phyloP scores from a whole-genome alignment of 2,329 filamentous ascomycete genomes.

The Fusarium solani-melongenae region DNA sequence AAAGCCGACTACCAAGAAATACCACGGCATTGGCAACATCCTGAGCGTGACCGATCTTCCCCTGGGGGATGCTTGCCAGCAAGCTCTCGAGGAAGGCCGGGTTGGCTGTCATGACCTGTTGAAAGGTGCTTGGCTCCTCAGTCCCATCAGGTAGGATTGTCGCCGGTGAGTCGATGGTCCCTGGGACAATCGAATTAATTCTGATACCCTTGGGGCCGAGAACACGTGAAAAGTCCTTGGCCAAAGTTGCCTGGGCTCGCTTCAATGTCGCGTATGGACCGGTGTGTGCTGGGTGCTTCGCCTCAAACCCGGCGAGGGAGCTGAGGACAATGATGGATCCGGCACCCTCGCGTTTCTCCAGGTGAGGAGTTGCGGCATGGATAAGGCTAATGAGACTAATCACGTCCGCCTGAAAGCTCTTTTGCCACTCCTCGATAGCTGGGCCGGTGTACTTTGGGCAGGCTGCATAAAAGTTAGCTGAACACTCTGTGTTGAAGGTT shows the following conservation, averaged over 20 bases:
- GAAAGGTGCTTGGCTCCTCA: slow-evolving; percentile 33
- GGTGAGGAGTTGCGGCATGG: slow-evolving; percentile 27
- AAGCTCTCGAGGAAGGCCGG: slow-evolving; percentile 18
- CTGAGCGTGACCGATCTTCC: slow-evolving; percentile 19
- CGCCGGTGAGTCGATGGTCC: slow-evolving; percentile 32
- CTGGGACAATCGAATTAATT: slow-evolving; percentile 38
- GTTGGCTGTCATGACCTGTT: neutral
- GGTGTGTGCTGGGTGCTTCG: slow-evolving; percentile 7
- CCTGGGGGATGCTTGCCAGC: slow-evolving; percentile 21
- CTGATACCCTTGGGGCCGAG: slow-evolving; percentile 37
- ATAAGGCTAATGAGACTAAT: slow-evolving; percentile 39
- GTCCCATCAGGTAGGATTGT: slow-evolving; percentile 31
- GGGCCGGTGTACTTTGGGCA: slow-evolving; percentile 17
- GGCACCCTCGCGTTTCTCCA: slow-evolving; percentile 23
- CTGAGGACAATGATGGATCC: slow-evolving; percentile 42
- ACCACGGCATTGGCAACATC: slow-evolving; percentile 40
- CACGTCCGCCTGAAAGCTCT: slow-evolving; percentile 40
- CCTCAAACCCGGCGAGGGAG: slow-evolving; percentile 40
- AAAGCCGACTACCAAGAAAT: slow-evolving; percentile 37
- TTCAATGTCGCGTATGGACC: slow-evolving; percentile 40
- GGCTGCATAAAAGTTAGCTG: neutral
- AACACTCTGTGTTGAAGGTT: neutral
- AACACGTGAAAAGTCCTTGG: slow-evolving; percentile 36
- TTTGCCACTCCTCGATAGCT: slow-evolving; percentile 31
- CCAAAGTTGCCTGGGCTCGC: slow-evolving; percentile 38